phyloP scores from a whole-genome alignment of 176 grass and related monocot species.

The Chloris gayana region DNA sequence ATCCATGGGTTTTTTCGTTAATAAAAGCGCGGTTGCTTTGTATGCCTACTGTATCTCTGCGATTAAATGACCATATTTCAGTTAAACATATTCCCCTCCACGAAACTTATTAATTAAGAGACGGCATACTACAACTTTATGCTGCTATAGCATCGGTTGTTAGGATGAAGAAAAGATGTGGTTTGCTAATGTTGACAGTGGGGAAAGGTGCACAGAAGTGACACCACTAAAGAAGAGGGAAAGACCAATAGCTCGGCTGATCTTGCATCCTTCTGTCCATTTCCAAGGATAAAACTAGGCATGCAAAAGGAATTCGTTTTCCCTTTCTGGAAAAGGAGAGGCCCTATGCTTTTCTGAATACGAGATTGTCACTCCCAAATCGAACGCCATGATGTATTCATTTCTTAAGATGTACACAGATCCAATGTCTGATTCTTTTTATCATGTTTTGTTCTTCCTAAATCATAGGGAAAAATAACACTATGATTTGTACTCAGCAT shows the following conservation, averaged over 20 bases:
- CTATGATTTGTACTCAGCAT: neutral
- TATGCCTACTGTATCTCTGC: neutral
- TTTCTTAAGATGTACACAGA: neutral
- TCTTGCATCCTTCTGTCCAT: slow-evolving; percentile 15
- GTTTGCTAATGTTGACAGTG: neutral
- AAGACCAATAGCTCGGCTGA: neutral
- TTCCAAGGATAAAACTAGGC: slow-evolving; percentile 13
- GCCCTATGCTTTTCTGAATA: slow-evolving; percentile 17
- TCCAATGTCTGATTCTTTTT: neutral
- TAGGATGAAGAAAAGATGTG: neutral
- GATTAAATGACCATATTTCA: neutral
- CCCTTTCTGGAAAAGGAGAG: slow-evolving; percentile 28
- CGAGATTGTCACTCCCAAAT: slow-evolving; percentile 28
- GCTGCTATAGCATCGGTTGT: neutral
- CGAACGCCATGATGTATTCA: neutral
- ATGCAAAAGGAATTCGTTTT: neutral
- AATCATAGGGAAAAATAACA: too few species aligned
- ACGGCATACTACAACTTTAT: neutral
- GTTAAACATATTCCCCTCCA: neutral
- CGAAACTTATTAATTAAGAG: neutral
- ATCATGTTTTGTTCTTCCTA: neutral
- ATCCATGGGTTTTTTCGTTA: neutral
- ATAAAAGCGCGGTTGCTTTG: neutral
- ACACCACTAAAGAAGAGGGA: neutral
- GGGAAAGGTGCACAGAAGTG: neutral